Conservation (phyloP, 768 basidiomycete species). For the Phanerochaete sordida region DNA sequence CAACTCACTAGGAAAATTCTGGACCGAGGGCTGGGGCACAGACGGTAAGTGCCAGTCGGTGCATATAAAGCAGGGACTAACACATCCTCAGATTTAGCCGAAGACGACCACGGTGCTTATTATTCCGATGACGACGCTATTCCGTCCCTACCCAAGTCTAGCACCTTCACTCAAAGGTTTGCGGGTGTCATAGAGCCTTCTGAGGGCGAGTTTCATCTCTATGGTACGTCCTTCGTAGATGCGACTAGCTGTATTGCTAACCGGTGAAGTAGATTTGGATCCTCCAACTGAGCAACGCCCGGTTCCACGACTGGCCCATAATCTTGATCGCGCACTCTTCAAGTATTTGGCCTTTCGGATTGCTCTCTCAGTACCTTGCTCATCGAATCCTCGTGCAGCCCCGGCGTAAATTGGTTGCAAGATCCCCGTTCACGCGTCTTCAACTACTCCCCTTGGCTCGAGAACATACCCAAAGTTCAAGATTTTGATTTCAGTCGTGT, state of each 20-base stretch:
- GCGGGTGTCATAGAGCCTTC: slow-evolving; percentile 17
- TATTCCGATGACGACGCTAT: no score
- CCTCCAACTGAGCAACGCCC: slow-evolving; percentile 44
- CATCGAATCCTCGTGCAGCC: slow-evolving; percentile 39
- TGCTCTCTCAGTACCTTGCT: neutral
- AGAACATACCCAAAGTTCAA: slow-evolving; percentile 68
- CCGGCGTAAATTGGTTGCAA: slow-evolving; percentile 84
- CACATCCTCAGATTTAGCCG: no score
- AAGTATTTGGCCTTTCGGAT: slow-evolving; percentile 55
- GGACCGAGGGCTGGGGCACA: neutral
- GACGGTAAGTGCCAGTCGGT: slow-evolving; percentile 11
- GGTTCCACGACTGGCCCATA: slow-evolving; percentile 61
- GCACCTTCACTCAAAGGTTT: no score
- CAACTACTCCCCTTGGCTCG: slow-evolving; percentile 74
- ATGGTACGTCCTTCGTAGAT: slow-evolving; percentile 1
- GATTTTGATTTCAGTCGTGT: slow-evolving; percentile 86
- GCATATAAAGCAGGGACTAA: no score
- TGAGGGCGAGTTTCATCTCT: neutral
- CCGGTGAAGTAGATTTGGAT: slow-evolving; percentile 35
- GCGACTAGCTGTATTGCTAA: neutral
- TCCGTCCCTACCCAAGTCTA: no score
- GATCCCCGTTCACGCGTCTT: slow-evolving; percentile 85
- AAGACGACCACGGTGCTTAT: no score
- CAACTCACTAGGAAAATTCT: no score
- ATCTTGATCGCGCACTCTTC: slow-evolving; percentile 69